Evolutionary conservation across 305 asterid species (phyloP), one percentile per base, ranked within the genome.

Genomic region (Petunia hybrid): DNA sequence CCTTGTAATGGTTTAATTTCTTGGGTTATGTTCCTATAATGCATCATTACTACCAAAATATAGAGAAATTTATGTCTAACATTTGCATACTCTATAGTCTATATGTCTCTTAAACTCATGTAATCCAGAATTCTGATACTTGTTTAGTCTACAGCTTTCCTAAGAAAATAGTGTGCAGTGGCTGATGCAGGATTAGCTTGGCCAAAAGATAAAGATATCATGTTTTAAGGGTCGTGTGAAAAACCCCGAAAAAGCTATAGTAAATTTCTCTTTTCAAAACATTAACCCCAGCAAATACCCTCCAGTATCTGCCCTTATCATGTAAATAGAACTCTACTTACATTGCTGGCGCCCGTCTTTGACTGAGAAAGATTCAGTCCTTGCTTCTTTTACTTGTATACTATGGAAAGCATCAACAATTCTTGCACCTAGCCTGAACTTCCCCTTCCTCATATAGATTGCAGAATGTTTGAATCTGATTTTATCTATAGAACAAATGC

Each of bases 401-500:
- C 64, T 87, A 65, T 63, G 73, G 79, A 70, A 77, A 2, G 67
- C 2, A 38, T 74, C 86, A 16, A 78, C 88, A 45, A 85, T 51
- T 77, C 86, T 82, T 4, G 93, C 95, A 68, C 92, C 92, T 8
- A 93, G 82, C 82, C 87, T 82, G 89, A 93, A 86, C 46, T 40
- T 31, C 57, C 84, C 84, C 53, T 8, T 62, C 66, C 81, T 89
- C 65, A 10, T 88, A 89, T 93, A 91, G 14, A 0, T 14, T 9
- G 73, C 0, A 45, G 39, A 86, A 35, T 88, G 87, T 64, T 85
- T 88, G 75, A 92, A 82, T 84, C 85, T 88, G 55, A 79, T 75
- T 60, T 81, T 76, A 2, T 43, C 22, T 76, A 91, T 78, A 60
- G 7, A 1, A 8, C 86, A 91, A 38, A 78, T n/a, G 31, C 97